Evolutionary conservation across 768 basidiomycete genomes (phyloP).

Genomic region (Leucogyrophana mollusca): DNA sequence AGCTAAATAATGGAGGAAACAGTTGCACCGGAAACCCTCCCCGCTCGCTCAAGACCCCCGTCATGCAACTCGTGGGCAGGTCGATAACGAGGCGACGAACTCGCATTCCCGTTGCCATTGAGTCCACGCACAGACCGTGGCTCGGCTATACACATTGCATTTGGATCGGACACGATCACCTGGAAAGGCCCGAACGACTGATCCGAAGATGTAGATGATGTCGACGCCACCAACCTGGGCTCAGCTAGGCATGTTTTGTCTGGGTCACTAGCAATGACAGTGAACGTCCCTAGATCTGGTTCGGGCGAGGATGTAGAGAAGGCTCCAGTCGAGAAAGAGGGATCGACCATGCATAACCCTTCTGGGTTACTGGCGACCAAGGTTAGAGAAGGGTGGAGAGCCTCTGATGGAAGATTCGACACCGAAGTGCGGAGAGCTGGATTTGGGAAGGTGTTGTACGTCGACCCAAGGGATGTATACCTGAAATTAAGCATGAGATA

Average conservation of each 20-base stretch:
- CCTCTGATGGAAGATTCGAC: slow-evolving; percentile 7
- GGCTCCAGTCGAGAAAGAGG: not conserved
- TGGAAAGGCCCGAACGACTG: slow-evolving; percentile 10
- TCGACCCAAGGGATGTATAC: slow-evolving; percentile 97
- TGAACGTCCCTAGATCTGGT: slow-evolving; percentile 5
- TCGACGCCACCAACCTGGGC: slow-evolving; percentile 1
- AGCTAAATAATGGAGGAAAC: not conserved
- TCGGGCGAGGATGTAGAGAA: not conserved
- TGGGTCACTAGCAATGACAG: slow-evolving; percentile 18
- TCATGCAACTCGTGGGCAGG: slow-evolving; percentile 84
- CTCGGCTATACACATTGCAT: slow-evolving; percentile 15
- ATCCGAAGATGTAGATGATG: not conserved
- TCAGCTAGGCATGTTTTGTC: slow-evolving; percentile 16
- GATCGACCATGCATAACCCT: slow-evolving; percentile 9
- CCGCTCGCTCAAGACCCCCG: slow-evolving; percentile 70
- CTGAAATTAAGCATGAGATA: slow-evolving; percentile 36
- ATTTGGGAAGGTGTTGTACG: slow-evolving; percentile 92
- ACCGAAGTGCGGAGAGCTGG: slow-evolving; percentile 59
- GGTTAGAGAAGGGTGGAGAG: slow-evolving; percentile 18
- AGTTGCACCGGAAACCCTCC: slow-evolving; percentile 41
- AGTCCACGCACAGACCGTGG: not conserved
- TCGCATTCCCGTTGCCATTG: slow-evolving; percentile 3
- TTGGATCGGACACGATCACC: slow-evolving; percentile 21
- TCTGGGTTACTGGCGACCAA: slow-evolving; percentile 12
- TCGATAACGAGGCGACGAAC: slow-evolving; percentile 44